A percentile compares a stretch with the other conserved stretches of the same genome.
Evolutionary conservation across 2,329 filamentous ascomycete species (phyloP).

Genomic region (Cytospora schulzeri): DNA sequence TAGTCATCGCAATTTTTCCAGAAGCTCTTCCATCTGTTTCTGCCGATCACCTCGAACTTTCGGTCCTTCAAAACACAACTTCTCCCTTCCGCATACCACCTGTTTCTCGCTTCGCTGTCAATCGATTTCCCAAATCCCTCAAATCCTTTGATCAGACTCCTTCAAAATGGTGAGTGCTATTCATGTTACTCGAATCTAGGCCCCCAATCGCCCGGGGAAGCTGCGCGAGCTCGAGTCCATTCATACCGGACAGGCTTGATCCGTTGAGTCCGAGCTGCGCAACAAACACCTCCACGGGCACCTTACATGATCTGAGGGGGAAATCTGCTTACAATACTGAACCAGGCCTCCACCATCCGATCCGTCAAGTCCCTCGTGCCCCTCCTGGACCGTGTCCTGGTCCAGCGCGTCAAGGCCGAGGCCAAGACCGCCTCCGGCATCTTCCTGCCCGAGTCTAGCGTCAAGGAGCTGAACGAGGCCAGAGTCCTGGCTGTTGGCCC

Average conservation of each 20-base stretch:
- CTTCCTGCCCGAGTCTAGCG: constrained; percentile 93
- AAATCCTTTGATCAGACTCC: background rate
- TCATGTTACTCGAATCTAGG: background rate
- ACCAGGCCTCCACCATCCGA: constrained; percentile 74
- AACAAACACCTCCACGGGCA: background rate
- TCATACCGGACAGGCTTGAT: background rate
- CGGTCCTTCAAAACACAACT: constrained; percentile 3
- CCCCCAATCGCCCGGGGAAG: background rate
- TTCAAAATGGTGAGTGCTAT: constrained; percentile 16
- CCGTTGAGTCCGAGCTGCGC: background rate
- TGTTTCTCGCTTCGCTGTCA: background rate
- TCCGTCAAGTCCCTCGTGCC: constrained; percentile 94
- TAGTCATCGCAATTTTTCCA: constrained; percentile 28
- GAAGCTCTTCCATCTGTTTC: constrained; percentile 27
- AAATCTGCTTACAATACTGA: background rate
- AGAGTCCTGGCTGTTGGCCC: constrained; percentile 95
- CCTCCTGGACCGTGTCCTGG: constrained; percentile 93
- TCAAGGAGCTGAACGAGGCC: constrained; percentile 98
- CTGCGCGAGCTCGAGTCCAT: background rate
- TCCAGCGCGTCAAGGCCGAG: constrained; percentile 97
- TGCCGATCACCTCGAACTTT: constrained; percentile 17
- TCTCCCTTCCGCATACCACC: constrained; percentile 6
- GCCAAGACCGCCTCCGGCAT: constrained; percentile 95
- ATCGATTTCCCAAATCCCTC: background rate
- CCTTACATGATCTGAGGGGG: too few relatives aligned